Evolutionary conservation across 176 grass and related monocot species (phyloP).

Genomic region (Zoysia pacifica): DNA sequence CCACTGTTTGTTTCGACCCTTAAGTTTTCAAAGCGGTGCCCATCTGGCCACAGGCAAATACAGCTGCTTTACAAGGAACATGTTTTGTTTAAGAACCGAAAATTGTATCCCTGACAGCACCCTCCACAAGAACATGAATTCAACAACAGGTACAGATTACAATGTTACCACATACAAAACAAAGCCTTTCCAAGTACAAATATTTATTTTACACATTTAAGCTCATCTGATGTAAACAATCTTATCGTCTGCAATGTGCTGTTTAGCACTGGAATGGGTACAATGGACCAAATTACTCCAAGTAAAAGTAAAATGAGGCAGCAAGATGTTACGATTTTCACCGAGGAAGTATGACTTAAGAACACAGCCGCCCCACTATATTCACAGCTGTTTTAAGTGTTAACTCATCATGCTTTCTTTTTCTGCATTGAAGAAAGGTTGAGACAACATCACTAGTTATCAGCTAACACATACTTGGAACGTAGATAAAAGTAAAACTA

Average conservation of each 20-base stretch:
- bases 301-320: constrained; percentile 45
- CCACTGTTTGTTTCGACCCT: no score
- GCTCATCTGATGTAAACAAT: constrained; percentile 16
- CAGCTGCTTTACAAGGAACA: background rate
- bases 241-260: constrained; percentile 38
- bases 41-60: background rate
- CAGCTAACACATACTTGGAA: background rate
- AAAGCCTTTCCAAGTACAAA: constrained; percentile 37
- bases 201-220: constrained; percentile 45
- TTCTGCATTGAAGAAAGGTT: constrained; percentile 34
- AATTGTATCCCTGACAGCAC: background rate
- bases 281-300: constrained; percentile 43
- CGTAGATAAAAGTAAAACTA: background rate
- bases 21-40: no score
- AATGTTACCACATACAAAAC: constrained; percentile 19
- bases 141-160: background rate
- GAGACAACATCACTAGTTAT: background rate
- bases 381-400: constrained; percentile 44
- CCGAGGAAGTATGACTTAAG: constrained; percentile 16
- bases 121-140: background rate
- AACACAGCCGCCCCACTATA: constrained; percentile 6
- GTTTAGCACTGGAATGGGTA: constrained; percentile 35
- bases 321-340: constrained; percentile 20
- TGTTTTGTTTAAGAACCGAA: background rate
- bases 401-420: constrained; percentile 47